Evolutionary conservation across 75 land plant genomes (phyloP).

Genomic region (Pinus albicaulis): DNA sequence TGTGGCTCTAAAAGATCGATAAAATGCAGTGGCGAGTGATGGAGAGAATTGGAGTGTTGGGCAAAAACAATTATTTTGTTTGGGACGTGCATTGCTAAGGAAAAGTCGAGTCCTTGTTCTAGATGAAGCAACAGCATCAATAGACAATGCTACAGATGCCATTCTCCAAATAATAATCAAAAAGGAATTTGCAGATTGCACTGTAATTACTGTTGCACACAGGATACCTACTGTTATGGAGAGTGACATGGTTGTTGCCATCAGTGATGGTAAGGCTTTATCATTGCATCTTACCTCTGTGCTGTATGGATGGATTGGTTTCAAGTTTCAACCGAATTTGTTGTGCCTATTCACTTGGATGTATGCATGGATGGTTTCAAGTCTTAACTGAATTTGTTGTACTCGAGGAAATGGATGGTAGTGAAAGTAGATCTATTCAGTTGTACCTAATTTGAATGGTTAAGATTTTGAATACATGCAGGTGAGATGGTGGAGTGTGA

Average conservation of each 20-base stretch:
- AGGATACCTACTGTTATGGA: conserved; percentile 38
- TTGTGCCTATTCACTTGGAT: too few relatives aligned
- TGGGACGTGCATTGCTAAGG: conserved; percentile 29
- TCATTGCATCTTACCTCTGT: neutral
- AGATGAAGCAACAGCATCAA: conserved; percentile 35
- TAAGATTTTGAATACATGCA: conserved; percentile 21
- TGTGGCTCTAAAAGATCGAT: too few relatives aligned
- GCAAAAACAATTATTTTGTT: conserved; percentile 29
- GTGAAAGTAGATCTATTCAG: conserved; percentile 20
- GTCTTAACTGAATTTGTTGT: neutral
- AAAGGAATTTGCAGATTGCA: conserved; percentile 13
- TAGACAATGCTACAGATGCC: conserved; percentile 27
- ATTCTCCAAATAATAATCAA: conserved; percentile 21
- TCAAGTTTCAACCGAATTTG: neutral
- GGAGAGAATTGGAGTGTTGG: conserved; percentile 37
- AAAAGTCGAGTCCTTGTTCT: conserved; percentile 29
- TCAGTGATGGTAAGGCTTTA: conserved; percentile 24
- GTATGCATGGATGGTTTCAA: neutral
- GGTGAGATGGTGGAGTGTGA: too few relatives aligned
- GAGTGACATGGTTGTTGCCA: conserved; percentile 34
- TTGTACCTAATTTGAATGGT: neutral
- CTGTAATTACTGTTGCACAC: too few relatives aligned
- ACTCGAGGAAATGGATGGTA: conserved; percentile 22
- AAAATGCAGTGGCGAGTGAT: conserved; percentile 15
- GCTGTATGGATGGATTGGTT: neutral